Evolutionary conservation across 192 early-diverging fungal species (phyloP), one percentile per base, ranked within the genome.

Genomic region (Chytriomyces hyalinus): DNA sequence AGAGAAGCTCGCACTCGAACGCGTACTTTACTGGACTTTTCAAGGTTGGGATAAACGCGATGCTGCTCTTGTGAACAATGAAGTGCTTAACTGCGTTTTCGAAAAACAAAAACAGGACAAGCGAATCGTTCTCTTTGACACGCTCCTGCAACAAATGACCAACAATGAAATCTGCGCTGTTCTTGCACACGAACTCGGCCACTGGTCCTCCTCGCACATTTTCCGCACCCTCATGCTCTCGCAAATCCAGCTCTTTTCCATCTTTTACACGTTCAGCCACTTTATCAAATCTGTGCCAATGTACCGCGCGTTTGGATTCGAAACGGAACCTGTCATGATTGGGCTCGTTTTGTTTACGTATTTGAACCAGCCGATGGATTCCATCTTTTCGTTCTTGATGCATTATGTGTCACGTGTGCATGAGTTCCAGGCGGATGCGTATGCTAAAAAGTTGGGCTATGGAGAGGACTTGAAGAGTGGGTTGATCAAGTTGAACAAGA

Each of bases 1-100:
- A 93, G 81, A 90, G 96, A 22, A 94, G 92, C 1, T 83, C 93
- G 24, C 97, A 98, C 80, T 95, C 93, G 65, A 97, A 98, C 80
- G 97, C 97, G 0, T 98, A 98, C 79, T 96, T 98, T 81, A 95
- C 92, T 77, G 96, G 97, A 0, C 94, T 98, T 69, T 95, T 94
- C 78, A 94, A 94, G 72, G 70, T 77, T 22, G 15, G 11, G 10
- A 36, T 36, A 36, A 36, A 36, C 1, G 36, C 36, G 36, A 36
- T 36, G 36, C 36, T 36, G 36, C 36, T 59, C 20, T 59, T n/a
- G 57, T n/a, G 57, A 59, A 59, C 57, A 59, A 59, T n/a, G 20
- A 59, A 59, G 36, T 2, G 36, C 36, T 36, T 36, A 36, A 36
- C 1, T 65, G n/a, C 22, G 26, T 22, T 22, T 59, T 22, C 57